Percentiles rank a stretch among this genome's conserved stretches.
Evolutionary conservation across 306 rosid species (phyloP).

Genomic region (Castanea sativa): DNA sequence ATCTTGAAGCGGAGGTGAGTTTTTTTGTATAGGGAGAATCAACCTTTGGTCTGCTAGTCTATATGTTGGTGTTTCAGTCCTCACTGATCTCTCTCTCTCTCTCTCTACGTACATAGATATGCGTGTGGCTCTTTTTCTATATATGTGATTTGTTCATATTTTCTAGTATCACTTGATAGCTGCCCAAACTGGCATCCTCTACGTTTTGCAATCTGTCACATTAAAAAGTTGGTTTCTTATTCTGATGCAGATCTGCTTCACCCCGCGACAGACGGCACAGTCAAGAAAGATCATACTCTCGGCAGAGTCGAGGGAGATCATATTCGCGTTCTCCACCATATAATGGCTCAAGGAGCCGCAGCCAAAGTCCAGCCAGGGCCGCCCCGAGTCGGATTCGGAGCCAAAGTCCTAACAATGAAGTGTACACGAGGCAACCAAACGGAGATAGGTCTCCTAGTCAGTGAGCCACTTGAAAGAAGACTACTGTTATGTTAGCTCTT

Average conservation of each 20-base stretch:
- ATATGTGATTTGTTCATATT: background rate
- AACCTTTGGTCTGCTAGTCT: too few species aligned
- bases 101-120: too few species aligned
- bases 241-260: constrained; percentile 59
- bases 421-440: constrained; percentile 38
- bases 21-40: background rate
- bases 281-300: constrained; percentile 60
- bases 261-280: constrained; percentile 68
- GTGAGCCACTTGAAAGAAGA: constrained; percentile 24
- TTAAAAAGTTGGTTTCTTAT: background rate
- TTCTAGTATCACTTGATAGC: too few species aligned
- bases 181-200: too few species aligned
- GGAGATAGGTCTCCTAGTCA: constrained; percentile 68
- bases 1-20: background rate
- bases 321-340: constrained; percentile 63
- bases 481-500: constrained; percentile 11
- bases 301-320: constrained; percentile 52
- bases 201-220: too few species aligned
- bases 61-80: background rate
- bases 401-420: constrained; percentile 36
- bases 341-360: constrained; percentile 68
- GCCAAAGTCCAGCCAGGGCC: constrained; percentile 62
- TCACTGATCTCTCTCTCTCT: background rate
- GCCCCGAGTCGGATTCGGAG: constrained; percentile 44
- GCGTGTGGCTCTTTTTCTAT: background rate